Evolutionary conservation across 2,329 filamentous ascomycete species (phyloP), one percentile per base, ranked within the genome.

Genomic region (Fusarium sp.): DNA sequence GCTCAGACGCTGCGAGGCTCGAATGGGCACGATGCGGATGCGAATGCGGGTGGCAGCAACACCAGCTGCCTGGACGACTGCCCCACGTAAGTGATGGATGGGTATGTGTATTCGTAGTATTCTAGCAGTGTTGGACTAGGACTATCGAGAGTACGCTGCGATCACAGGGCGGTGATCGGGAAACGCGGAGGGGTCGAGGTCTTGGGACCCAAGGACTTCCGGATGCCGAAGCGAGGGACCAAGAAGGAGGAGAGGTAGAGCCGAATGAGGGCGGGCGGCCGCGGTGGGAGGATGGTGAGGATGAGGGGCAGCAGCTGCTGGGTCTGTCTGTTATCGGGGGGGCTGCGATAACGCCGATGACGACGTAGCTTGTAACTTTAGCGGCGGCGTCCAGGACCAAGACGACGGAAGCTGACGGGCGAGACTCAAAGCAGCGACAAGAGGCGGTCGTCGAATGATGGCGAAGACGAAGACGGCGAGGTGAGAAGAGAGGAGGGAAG

Each of bases 131-230:
- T 52, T 79, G 74, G 72, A 79, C 75, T 79, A 79, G 69, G 66
- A 78, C 74, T 79, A 79, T 79, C 74, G 75, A 70, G 73, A 69
- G 68, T 68, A 78, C 75, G 77, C 76, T 79, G 77, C 45, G 77
- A 69, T 77, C 75, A 79, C 69, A 71, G 40, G 77, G 68, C 63
- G 66, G 69, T 76, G 69, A 73, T 79, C 71, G 71, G 72, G 65
- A 71, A 67, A 75, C 69, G 71, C 71, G 77, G 75, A 72, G 57
- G 60, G 69, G 58, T 72, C 70, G 65, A 66, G 68, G 70, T 77
- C 77, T 77, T 79, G 76, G 72, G 74, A 71, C 66, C 74, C 74
- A 73, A 63, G 58, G 52, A 54, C 52, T 62, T 69, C 60, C 63
- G 62, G 73, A 65, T 64, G 65, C 68, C 69, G 68, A 75, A 67